A percentile compares a stretch with the other conserved stretches of the same genome.
Evolutionary conservation across 495 filamentous ascomycete genomes (phyloP).

Genomic region (Niebla homalea): DNA sequence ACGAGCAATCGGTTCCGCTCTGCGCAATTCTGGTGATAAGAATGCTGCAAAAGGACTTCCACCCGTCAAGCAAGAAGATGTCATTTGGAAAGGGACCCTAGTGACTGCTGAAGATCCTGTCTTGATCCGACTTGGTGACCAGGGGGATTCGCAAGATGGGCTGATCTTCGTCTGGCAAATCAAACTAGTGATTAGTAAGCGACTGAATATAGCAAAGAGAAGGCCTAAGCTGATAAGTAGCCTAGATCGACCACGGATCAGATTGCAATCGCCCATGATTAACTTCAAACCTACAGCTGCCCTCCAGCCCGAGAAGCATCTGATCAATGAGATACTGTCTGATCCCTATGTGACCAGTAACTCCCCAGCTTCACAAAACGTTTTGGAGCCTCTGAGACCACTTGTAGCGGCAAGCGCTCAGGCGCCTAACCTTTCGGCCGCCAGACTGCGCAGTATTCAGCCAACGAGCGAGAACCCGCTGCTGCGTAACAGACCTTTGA

Average conservation of each 20-base stretch:
- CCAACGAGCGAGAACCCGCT: constrained; percentile 29
- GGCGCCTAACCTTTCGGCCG: constrained; percentile 63
- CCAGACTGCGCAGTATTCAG: constrained; percentile 64
- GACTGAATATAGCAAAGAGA: not conserved
- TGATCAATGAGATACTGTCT: constrained; percentile 32
- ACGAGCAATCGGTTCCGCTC: constrained; percentile 49
- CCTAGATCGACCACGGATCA: constrained; percentile 54
- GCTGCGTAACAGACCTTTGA: constrained; percentile 48
- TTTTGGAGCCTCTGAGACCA: constrained; percentile 61
- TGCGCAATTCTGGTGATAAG: constrained; percentile 27
- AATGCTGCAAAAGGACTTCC: constrained; percentile 6
- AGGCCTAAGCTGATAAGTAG: constrained; percentile 11
- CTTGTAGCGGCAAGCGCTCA: constrained; percentile 54
- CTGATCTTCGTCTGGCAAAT: constrained; percentile 72
- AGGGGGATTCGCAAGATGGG: constrained; percentile 41
- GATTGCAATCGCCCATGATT: constrained; percentile 64
- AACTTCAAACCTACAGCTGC: constrained; percentile 64
- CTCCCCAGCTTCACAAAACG: constrained; percentile 62
- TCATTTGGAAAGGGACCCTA: constrained; percentile 50
- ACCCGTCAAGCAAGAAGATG: constrained; percentile 40
- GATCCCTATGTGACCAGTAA: constrained; percentile 69
- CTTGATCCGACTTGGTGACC: constrained; percentile 42
- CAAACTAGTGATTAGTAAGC: constrained; percentile 54
- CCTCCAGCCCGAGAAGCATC: constrained; percentile 42
- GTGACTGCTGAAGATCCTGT: constrained; percentile 47